phyloP scores from a whole-genome alignment of 371 early-diverging fungal species.

The Mucor saturninus region DNA sequence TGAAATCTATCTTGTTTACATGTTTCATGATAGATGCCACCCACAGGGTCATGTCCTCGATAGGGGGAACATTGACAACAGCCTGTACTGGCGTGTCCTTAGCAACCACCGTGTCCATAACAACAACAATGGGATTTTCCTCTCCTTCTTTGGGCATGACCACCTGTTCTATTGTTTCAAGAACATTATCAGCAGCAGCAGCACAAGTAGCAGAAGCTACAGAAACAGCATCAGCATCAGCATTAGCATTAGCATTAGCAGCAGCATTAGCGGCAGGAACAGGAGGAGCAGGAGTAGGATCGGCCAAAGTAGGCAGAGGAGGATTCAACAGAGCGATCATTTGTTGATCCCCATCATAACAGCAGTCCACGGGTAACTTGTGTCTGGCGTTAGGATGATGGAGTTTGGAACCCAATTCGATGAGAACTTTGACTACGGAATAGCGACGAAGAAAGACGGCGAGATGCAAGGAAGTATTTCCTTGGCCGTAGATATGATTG shows the following conservation, averaged over 20 bases:
- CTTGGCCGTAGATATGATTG: slow-evolving; percentile 70
- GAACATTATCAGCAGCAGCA: background rate
- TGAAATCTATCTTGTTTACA: background rate
- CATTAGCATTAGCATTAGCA: background rate
- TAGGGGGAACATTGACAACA: too few species aligned
- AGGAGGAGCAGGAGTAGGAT: background rate
- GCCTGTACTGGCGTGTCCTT: too few species aligned
- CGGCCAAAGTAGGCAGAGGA: background rate
- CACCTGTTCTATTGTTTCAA: too few species aligned
- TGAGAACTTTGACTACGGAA: slow-evolving; percentile 60
- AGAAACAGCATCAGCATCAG: background rate
- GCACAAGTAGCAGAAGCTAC: background rate
- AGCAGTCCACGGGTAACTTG: slow-evolving; percentile 70
- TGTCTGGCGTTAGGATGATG: slow-evolving; percentile 60
- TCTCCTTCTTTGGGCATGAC: too few species aligned
- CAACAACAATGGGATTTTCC: too few species aligned
- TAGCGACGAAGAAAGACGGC: slow-evolving; percentile 75
- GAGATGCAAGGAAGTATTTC: slow-evolving; percentile 73
- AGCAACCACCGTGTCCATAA: too few species aligned
- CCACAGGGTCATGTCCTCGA: too few species aligned
- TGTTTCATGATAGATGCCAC: background rate
- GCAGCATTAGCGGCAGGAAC: background rate
- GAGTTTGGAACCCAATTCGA: slow-evolving; percentile 64
- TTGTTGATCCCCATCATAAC: slow-evolving; percentile 49
- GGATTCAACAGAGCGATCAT: slow-evolving; percentile 6